phyloP scores from a whole-genome alignment of 23 red algal species.

The Cyanidium caldarium region DNA sequence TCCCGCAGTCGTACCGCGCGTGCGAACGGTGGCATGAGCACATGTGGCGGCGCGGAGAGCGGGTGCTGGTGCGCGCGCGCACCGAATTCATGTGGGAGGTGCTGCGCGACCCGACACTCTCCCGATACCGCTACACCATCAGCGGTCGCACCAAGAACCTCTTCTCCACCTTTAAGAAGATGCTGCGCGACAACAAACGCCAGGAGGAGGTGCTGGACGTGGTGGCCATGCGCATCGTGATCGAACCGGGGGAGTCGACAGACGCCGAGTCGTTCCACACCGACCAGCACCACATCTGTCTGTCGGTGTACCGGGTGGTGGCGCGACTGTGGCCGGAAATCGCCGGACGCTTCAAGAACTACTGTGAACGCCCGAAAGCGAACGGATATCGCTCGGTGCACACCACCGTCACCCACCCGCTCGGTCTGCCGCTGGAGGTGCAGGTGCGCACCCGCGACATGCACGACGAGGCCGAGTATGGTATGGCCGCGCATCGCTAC shows the following conservation, averaged over 20 bases:
- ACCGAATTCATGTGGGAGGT: neutral
- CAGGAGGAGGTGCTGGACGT: slow-evolving; percentile 29
- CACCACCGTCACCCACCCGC: slow-evolving; percentile 15
- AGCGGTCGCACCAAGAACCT: slow-evolving; percentile 26
- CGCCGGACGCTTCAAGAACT: slow-evolving; percentile 22
- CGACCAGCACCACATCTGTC: neutral
- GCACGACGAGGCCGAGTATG: slow-evolving; percentile 23
- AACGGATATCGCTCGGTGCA: slow-evolving; percentile 32
- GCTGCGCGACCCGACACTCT: neutral
- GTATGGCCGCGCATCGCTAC: slow-evolving; percentile 12
- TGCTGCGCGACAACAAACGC: slow-evolving; percentile 14
- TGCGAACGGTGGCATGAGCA: slow-evolving; percentile 19
- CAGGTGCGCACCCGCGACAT: slow-evolving; percentile 27
- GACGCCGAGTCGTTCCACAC: neutral
- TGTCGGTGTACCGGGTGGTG: slow-evolving; percentile 4
- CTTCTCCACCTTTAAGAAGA: slow-evolving; percentile 40
- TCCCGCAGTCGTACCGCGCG: slow-evolving; percentile 12
- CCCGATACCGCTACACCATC: slow-evolving; percentile 11
- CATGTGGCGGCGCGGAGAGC: slow-evolving; percentile 5
- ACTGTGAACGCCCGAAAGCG: slow-evolving; percentile 10
- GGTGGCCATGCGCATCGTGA: slow-evolving; percentile 27
- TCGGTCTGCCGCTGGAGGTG: slow-evolving; percentile 21
- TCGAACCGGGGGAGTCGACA: neutral
- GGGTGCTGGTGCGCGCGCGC: neutral
- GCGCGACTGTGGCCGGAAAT: slow-evolving; percentile 5